Evolutionary conservation across 441 rosid species (phyloP).

Genomic region (Aquilaria agallochum): DNA sequence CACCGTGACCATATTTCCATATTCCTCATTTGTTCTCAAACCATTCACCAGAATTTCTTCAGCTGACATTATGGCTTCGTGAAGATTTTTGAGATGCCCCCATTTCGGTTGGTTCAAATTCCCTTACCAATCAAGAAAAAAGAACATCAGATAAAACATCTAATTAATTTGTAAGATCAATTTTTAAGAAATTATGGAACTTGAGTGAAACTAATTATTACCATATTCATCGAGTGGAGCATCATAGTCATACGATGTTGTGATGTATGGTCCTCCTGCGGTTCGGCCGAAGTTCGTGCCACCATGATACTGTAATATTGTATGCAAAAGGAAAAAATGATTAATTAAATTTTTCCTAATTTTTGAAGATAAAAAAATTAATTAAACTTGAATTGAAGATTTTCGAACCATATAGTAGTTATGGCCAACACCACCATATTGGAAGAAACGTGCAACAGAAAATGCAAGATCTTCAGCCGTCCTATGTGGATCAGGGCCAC

Average conservation of each 20-base stretch:
- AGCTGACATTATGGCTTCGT: constrained; percentile 11
- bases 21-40: constrained; percentile 4
- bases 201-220: not conserved
- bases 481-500: constrained; percentile 22
- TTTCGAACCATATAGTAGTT: constrained; percentile 21
- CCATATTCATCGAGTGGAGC: constrained; percentile 23
- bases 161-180: too few species aligned
- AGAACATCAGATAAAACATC: not conserved
- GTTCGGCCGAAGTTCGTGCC: constrained; percentile 21
- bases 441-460: constrained; percentile 31
- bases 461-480: constrained; percentile 30
- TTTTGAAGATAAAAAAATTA: not conserved
- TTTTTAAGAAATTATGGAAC: too few species aligned
- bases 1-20: constrained; percentile 17
- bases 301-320: constrained; percentile 7
- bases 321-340: not conserved
- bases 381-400: not conserved
- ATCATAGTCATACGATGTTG: constrained; percentile 31
- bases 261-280: constrained; percentile 31
- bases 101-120: constrained; percentile 19
- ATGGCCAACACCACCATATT: constrained; percentile 16
- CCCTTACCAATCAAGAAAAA: not conserved
- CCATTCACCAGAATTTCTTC: constrained; percentile 21
- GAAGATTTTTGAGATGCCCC: constrained; percentile 28
- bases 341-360: not conserved